Evolutionary conservation across 352 stramenopile genomes (phyloP).

Genomic region (Pseudoperonospora humuli): DNA sequence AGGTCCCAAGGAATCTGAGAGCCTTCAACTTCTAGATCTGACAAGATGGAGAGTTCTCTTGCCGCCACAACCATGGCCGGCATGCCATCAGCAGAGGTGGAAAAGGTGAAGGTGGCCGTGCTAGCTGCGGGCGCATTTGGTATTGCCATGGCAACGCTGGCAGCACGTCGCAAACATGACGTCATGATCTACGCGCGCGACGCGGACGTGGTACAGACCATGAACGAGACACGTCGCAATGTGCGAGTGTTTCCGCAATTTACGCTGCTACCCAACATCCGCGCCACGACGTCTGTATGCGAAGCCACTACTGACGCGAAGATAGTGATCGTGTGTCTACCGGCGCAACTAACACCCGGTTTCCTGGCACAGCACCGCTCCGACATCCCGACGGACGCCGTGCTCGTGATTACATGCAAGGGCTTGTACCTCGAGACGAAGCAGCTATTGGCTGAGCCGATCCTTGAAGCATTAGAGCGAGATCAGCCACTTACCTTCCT

Average conservation of each 20-base stretch:
- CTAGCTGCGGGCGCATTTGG: conserved; percentile 94
- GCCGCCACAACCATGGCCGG: conserved; percentile 51
- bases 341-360: conserved; percentile 90
- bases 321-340: conserved; percentile 94
- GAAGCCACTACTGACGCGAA: conserved; percentile 83
- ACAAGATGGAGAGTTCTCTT: conserved; percentile 37
- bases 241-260: conserved; percentile 89
- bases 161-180: conserved; percentile 85
- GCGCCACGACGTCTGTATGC: conserved; percentile 84
- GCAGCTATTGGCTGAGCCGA: conserved; percentile 93
- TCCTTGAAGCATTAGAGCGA: conserved; percentile 86
- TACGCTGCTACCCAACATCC: conserved; percentile 68
- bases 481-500: conserved; percentile 94
- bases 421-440: conserved; percentile 93
- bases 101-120: conserved; percentile 80
- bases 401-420: conserved; percentile 93
- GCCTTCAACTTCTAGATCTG: background rate
- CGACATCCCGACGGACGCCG: conserved; percentile 82
- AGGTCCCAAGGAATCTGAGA: no score
- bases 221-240: conserved; percentile 90
- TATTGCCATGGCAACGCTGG: conserved; percentile 91
- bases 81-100: conserved; percentile 59
- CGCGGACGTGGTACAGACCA: conserved; percentile 60
- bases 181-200: conserved; percentile 90
- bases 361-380: conserved; percentile 86